phyloP scores from a whole-genome alignment of 202 grass and related monocot species.

The Carex arenaria region DNA sequence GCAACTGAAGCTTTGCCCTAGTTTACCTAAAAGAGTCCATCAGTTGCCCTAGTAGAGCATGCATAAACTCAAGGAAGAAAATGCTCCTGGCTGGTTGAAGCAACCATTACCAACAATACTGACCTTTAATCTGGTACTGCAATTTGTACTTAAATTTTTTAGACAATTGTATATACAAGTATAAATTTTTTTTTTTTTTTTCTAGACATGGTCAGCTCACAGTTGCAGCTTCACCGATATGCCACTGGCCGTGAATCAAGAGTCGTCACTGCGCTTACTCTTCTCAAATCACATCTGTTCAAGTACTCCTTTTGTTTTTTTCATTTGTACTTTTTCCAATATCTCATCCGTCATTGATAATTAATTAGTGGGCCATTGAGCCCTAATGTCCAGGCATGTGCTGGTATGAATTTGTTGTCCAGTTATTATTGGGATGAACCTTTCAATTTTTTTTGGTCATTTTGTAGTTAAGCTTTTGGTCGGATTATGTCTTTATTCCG shows the following conservation, averaged over 20 bases:
- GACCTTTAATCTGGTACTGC: background rate
- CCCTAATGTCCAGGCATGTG: background rate
- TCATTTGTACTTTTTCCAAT: background rate
- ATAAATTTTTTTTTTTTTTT: conserved; percentile 7
- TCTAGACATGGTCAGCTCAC: conserved; percentile 99
- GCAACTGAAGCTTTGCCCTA: background rate
- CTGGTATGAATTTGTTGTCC: background rate
- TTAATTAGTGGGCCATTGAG: background rate
- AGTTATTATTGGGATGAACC: background rate
- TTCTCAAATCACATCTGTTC: conserved; percentile 93
- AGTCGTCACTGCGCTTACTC: conserved; percentile 79
- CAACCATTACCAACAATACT: background rate
- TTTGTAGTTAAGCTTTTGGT: background rate
- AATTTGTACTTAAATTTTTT: background rate
- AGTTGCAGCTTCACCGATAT: conserved; percentile 94
- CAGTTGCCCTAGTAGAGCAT: background rate
- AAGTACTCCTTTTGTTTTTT: conserved; percentile 40
- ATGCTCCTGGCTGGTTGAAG: background rate
- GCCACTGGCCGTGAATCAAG: conserved; percentile 93
- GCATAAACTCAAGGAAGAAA: background rate
- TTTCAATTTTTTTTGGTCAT: background rate
- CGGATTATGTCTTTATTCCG: background rate
- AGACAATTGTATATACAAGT: conserved; percentile 1
- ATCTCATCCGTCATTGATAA: background rate
- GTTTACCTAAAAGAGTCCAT: background rate